A percentile compares a stretch with the other conserved stretches of the same genome.
phyloP scores from a whole-genome alignment of 2,329 filamentous ascomycete species.

The Fusarium newnesense region DNA sequence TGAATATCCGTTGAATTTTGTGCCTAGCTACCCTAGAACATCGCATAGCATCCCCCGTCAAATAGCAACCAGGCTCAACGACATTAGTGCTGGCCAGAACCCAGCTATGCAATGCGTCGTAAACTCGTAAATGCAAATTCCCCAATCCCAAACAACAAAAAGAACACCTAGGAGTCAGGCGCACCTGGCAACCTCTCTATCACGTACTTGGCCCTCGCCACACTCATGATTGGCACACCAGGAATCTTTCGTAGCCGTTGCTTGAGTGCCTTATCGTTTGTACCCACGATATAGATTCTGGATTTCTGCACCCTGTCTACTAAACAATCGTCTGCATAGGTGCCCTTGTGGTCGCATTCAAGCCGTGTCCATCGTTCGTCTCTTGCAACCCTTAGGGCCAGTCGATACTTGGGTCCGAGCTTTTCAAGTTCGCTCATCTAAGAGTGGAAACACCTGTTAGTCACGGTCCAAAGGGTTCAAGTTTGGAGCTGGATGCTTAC shows the following conservation, averaged over 20 bases:
- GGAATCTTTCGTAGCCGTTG: constrained; percentile 79
- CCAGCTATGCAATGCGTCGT: constrained; percentile 15
- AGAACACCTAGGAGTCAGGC: constrained; percentile 62
- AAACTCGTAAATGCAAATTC: constrained; percentile 33
- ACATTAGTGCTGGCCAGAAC: background rate
- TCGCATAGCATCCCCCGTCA: background rate
- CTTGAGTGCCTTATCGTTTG: constrained; percentile 83
- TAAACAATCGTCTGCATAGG: constrained; percentile 84
- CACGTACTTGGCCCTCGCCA: constrained; percentile 89
- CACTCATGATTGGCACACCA: constrained; percentile 79
- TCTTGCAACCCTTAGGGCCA: constrained; percentile 85
- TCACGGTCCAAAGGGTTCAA: background rate
- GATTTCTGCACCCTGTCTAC: constrained; percentile 79
- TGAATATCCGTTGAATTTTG: background rate
- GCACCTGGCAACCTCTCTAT: constrained; percentile 92
- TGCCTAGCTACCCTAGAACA: background rate
- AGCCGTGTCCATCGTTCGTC: constrained; percentile 90
- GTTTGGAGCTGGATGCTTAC: background rate
- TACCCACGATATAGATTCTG: constrained; percentile 82
- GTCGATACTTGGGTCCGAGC: constrained; percentile 86
- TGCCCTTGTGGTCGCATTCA: constrained; percentile 90
- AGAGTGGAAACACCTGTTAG: background rate
- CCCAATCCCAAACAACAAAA: constrained; percentile 16
- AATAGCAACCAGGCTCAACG: background rate
- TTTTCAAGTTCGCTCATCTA: constrained; percentile 81